These are phyloP conservation scores for Oryza rufipogon DNA, from an alignment of 176 grass and related monocot species.

Conservation along the genomic window DNA sequence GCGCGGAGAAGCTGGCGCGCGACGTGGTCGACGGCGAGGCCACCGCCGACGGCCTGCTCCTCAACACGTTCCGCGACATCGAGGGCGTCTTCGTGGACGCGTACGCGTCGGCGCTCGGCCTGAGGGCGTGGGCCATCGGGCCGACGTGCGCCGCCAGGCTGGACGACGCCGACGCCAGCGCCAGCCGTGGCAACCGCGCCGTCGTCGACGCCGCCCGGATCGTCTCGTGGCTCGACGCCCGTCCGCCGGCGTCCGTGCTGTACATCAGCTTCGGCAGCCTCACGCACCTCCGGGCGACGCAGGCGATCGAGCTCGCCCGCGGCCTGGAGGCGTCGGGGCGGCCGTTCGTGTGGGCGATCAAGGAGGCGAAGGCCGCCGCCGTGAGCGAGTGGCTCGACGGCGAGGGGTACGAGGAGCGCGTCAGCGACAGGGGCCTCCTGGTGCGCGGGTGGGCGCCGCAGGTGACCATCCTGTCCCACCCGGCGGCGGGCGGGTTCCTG, in stretches of 20 bases:
- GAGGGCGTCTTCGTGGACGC: conserved; percentile 34
- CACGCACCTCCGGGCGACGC: neutral
- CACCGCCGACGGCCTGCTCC: conserved; percentile 39
- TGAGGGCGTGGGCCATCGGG: conserved; percentile 43
- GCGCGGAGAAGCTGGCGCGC: neutral
- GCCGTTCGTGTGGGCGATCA: conserved; percentile 55
- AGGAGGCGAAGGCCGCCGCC: neutral
- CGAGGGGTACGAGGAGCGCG: conserved; percentile 36
- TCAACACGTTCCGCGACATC: conserved; percentile 45
- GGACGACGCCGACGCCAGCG: neutral
- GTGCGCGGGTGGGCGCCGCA: conserved; percentile 58
- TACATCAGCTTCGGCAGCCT: conserved; percentile 68
- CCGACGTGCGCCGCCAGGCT: conserved; percentile 4
- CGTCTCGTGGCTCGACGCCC: conserved; percentile 37
- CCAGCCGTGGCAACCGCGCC: conserved; percentile 18
- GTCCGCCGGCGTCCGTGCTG: conserved; percentile 34
- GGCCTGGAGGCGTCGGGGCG: conserved; percentile 49
- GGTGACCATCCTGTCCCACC: conserved; percentile 56
- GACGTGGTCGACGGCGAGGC: conserved; percentile 33
- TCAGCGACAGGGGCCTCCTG: conserved; percentile 30
- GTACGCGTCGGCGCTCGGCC: conserved; percentile 37
- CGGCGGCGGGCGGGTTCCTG: conserved; percentile 37
- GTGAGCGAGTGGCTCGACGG: conserved; percentile 15
- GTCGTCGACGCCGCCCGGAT: neutral
- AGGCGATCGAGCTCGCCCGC: conserved; percentile 53